Conservation (phyloP, 2,329 filamentous ascomycete genomes). For the Neonectria hederae region DNA sequence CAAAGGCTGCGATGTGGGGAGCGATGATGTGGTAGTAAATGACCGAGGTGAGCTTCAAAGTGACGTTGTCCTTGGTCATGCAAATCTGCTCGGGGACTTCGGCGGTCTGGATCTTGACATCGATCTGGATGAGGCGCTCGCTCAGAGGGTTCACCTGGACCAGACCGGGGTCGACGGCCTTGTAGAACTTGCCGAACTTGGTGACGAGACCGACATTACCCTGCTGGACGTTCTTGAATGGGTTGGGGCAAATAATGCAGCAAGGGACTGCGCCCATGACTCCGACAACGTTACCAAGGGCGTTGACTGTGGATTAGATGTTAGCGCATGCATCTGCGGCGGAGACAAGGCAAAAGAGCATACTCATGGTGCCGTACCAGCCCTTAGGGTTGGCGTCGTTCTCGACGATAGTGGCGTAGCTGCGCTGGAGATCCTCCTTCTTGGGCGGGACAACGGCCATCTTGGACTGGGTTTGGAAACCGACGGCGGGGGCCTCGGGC, state of each 20-base stretch:
- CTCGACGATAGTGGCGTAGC: conserved; percentile 73
- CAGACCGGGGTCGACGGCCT: conserved; percentile 94
- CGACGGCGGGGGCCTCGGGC: conserved; percentile 39
- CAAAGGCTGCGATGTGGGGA: conserved; percentile 96
- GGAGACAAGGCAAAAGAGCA: conserved; percentile 46
- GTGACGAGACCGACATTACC: conserved; percentile 96
- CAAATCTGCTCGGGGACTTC: conserved; percentile 96
- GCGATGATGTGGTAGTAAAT: conserved; percentile 99
- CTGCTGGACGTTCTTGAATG: conserved; percentile 90
- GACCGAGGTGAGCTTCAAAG: conserved; percentile 90
- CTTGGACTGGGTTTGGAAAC: conserved; percentile 62
- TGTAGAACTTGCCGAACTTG: conserved; percentile 94
- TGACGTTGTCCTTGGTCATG: conserved; percentile 99
- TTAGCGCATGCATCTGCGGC: conserved; percentile 6
- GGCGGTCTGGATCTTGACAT: conserved; percentile 99
- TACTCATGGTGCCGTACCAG: conserved; percentile 91
- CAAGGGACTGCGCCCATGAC: conserved; percentile 87
- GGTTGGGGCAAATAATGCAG: conserved; percentile 92
- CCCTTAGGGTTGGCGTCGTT: conserved; percentile 77
- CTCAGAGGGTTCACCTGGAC: conserved; percentile 97
- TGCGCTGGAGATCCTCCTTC: conserved; percentile 84
- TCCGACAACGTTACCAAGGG: conserved; percentile 78
- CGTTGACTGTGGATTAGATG: conserved; percentile 65
- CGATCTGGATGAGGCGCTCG: conserved; percentile 88
- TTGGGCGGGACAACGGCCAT: conserved; percentile 83